Conservation (phyloP, 2,329 filamentous ascomycete genomes). For the Penicillium paneum region DNA sequence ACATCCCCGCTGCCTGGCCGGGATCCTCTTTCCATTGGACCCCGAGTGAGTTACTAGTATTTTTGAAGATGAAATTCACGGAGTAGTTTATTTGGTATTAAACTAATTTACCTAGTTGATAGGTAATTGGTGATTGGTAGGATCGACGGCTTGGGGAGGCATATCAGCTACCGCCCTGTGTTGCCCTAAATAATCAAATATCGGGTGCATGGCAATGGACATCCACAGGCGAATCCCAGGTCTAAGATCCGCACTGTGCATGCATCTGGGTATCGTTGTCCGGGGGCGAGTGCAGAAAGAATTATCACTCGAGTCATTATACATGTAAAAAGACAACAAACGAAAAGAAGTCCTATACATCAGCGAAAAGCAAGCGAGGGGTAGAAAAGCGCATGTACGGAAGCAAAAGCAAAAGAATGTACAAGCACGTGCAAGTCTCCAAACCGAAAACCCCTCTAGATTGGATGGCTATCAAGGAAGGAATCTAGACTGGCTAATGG, state of each 20-base stretch:
- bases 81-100: not conserved
- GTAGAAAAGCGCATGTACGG: not conserved
- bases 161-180: not conserved
- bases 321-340: not conserved
- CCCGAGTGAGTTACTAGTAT: not conserved
- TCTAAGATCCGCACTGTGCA: not conserved
- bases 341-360: slow-evolving; percentile 14
- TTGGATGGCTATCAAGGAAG: slow-evolving; percentile 32
- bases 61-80: not conserved
- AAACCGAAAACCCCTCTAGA: slow-evolving; percentile 27
- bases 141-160: not conserved
- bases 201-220: not conserved
- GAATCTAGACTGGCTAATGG: slow-evolving; percentile 37
- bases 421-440: slow-evolving; percentile 8
- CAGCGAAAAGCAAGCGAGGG: not conserved
- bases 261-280: not conserved
- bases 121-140: not conserved
- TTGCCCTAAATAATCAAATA: not conserved
- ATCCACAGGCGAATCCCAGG: not conserved
- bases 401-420: slow-evolving; percentile 6
- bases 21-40: not conserved
- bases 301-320: slow-evolving; percentile 1
- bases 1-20: not conserved
- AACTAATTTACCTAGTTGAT: not conserved
- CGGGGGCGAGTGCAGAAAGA: not conserved